Conservation (phyloP, 371 early-diverging fungal species). For the Umbelopsis sp. region DNA sequence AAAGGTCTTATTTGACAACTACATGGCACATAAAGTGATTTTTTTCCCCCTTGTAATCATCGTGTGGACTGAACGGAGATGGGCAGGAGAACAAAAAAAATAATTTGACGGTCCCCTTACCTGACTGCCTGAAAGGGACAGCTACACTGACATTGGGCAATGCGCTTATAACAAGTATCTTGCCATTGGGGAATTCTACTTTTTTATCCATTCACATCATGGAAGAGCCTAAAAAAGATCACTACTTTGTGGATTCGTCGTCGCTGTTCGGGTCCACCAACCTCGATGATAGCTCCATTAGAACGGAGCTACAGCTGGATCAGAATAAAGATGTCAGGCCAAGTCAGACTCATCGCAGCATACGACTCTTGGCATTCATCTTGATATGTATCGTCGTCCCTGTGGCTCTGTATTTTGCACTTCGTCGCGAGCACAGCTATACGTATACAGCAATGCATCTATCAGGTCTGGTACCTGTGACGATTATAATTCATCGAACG, state of each 20-base stretch:
- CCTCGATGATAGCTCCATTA: neutral
- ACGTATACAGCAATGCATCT: neutral
- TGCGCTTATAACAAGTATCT: neutral
- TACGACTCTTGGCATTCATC: neutral
- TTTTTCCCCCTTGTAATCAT: too few species aligned
- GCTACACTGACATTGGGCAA: neutral
- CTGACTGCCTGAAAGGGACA: too few species aligned
- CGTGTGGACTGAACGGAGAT: too few species aligned
- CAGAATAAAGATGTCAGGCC: neutral
- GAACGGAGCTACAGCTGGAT: neutral
- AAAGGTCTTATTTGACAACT: too few species aligned
- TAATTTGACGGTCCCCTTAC: too few species aligned
- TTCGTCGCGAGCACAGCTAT: neutral
- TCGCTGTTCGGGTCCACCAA: neutral
- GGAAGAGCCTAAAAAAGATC: neutral
- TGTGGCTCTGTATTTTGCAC: neutral
- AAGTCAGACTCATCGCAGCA: neutral
- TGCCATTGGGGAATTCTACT: neutral
- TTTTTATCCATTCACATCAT: neutral
- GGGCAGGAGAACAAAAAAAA: too few species aligned
- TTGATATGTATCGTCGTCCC: neutral
- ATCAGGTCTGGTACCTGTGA: neutral
- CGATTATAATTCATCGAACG: neutral
- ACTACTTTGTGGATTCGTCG: neutral
- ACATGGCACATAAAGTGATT: too few species aligned